A percentile compares a stretch with the other conserved stretches of the same genome.
Conservation (phyloP, 495 filamentous ascomycete genomes). For the Penicillium argentinense region DNA sequence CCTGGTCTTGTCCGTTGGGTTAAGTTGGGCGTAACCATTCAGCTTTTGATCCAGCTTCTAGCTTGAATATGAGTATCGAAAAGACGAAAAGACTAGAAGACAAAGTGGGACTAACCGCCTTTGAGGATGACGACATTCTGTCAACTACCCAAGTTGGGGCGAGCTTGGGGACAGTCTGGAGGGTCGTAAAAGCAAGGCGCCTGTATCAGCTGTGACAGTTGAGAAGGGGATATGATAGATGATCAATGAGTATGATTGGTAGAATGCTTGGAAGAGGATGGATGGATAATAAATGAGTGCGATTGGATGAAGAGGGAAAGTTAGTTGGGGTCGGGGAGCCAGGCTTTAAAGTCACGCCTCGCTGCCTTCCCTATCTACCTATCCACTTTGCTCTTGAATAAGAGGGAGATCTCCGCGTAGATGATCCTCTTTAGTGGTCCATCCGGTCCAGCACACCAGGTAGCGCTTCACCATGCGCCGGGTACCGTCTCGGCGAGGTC, state of each 20-base stretch:
- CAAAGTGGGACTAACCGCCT: slow-evolving; percentile 5
- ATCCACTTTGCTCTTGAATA: neutral
- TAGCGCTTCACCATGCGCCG: too few species aligned
- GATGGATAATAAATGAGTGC: slow-evolving; percentile 4
- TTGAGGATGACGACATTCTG: slow-evolving; percentile 9
- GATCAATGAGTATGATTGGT: neutral
- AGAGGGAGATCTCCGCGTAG: neutral
- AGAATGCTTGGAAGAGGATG: neutral
- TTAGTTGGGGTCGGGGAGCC: slow-evolving; percentile 5
- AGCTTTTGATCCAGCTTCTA: slow-evolving; percentile 15
- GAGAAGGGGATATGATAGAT: slow-evolving; percentile 9
- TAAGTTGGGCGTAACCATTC: slow-evolving; percentile 7
- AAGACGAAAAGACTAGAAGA: slow-evolving; percentile 8
- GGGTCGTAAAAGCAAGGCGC: slow-evolving; percentile 4
- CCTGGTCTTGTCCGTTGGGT: slow-evolving; percentile 9
- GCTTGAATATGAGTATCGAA: slow-evolving; percentile 9
- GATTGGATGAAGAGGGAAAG: slow-evolving; percentile 12
- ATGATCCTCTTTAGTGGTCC: too few species aligned
- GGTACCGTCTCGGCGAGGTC: too few species aligned
- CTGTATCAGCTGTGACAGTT: slow-evolving; percentile 8
- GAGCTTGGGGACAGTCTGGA: slow-evolving; percentile 4
- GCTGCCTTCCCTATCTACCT: slow-evolving; percentile 4
- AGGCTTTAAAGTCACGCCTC: slow-evolving; percentile 5
- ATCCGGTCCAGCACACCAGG: too few species aligned
- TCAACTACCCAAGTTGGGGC: slow-evolving; percentile 4